Evolutionary conservation across 1,284 basidiomycete species (phyloP).

Genomic region (Boletus semigastroideus): DNA sequence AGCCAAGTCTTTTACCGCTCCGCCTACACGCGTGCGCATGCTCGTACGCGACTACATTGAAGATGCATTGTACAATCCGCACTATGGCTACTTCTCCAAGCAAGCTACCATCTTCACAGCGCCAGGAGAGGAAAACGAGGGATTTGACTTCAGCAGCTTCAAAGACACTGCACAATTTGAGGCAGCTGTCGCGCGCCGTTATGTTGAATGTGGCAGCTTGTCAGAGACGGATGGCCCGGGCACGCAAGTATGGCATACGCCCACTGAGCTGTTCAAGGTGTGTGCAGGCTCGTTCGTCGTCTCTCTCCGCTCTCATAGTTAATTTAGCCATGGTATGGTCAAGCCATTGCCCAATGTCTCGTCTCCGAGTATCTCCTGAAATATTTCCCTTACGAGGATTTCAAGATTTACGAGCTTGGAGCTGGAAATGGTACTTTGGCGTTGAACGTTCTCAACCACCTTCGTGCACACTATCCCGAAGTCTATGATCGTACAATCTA

Average conservation of each 20-base stretch:
- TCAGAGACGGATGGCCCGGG: slow-evolving; percentile 67
- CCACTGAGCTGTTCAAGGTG: slow-evolving; percentile 97
- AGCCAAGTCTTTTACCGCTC: slow-evolving; percentile 45
- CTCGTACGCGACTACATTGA: slow-evolving; percentile 96
- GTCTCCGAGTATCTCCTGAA: slow-evolving; percentile 91
- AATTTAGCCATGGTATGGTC: slow-evolving; percentile 87
- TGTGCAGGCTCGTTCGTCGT: slow-evolving; percentile 26
- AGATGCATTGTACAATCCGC: slow-evolving; percentile 94
- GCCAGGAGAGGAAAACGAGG: slow-evolving; percentile 47
- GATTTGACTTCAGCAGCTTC: slow-evolving; percentile 72
- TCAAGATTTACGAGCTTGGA: slow-evolving; percentile 96
- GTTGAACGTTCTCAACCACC: slow-evolving; percentile 80
- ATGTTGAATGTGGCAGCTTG: slow-evolving; percentile 67
- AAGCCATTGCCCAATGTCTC: slow-evolving; percentile 86
- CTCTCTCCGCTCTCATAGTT: slow-evolving; percentile 6
- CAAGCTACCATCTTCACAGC: slow-evolving; percentile 86
- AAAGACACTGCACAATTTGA: slow-evolving; percentile 79
- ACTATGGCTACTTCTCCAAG: slow-evolving; percentile 97
- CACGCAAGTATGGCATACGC: slow-evolving; percentile 97
- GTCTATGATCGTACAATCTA: slow-evolving; percentile 91
- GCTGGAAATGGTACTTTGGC: slow-evolving; percentile 97
- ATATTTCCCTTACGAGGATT: slow-evolving; percentile 94
- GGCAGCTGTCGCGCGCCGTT: slow-evolving; percentile 74
- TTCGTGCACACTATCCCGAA: slow-evolving; percentile 80
- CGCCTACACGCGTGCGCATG: slow-evolving; percentile 88